A percentile compares a stretch with the other conserved stretches of the same genome.
These are phyloP conservation scores for Penicillium fuscoglaucum DNA, from an alignment of 2,329 filamentous ascomycete species.

Conservation along the genomic window DNA sequence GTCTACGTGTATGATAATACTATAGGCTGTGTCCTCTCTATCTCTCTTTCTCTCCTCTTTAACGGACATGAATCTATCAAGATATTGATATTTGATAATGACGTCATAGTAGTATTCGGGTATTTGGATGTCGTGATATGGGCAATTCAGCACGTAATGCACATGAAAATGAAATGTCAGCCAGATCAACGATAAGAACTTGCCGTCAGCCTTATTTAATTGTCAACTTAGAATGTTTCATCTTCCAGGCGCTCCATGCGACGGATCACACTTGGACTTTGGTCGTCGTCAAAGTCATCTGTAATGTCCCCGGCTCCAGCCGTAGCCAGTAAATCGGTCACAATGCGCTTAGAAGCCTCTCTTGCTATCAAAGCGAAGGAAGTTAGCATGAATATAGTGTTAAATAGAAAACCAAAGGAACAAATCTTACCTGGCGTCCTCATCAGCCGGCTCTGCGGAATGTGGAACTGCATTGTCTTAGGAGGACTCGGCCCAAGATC, in stretches of 20 bases:
- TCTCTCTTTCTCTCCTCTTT: slow-evolving; percentile 15
- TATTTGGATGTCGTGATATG: not conserved
- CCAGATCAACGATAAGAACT: not conserved
- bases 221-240: slow-evolving; percentile 44
- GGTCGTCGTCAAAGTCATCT: slow-evolving; percentile 39
- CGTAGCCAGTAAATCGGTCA: slow-evolving; percentile 49
- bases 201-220: not conserved
- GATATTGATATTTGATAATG: not conserved
- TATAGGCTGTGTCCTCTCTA: slow-evolving; percentile 3
- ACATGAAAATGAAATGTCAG: not conserved
- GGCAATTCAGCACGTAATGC: not conserved
- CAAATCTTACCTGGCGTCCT: slow-evolving; percentile 48
- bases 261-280: slow-evolving; percentile 49
- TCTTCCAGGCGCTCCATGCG: slow-evolving; percentile 45
- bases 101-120: not conserved
- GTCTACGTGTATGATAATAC: slow-evolving; percentile 20
- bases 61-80: slow-evolving; percentile 13
- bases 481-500: slow-evolving; percentile 77
- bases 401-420: not conserved
- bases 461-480: slow-evolving; percentile 63
- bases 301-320: slow-evolving; percentile 46
- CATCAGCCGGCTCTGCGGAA: slow-evolving; percentile 51
- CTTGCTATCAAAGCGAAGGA: slow-evolving; percentile 37
- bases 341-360: slow-evolving; percentile 52
- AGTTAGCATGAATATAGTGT: not conserved